These are phyloP conservation scores for Fusarium hostae DNA, from an alignment of 2,329 filamentous ascomycete genomes.

Conservation along the genomic window DNA sequence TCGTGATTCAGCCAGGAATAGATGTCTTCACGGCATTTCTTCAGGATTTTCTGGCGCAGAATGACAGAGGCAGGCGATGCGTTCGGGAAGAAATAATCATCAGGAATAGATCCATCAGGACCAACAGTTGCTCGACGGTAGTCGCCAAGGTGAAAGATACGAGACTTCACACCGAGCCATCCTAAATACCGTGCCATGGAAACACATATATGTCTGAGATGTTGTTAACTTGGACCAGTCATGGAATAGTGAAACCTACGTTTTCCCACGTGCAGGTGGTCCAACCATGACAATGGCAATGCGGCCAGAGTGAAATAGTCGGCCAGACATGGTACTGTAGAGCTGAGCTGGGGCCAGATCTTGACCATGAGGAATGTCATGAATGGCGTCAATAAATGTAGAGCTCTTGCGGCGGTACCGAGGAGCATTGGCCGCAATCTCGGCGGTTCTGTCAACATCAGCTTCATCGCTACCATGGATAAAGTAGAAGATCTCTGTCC, in stretches of 20 bases:
- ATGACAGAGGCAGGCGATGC: slow-evolving; percentile 93
- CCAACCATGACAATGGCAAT: slow-evolving; percentile 98
- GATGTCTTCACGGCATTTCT: slow-evolving; percentile 97
- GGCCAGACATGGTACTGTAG: slow-evolving; percentile 97
- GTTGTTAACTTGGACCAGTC: slow-evolving; percentile 27
- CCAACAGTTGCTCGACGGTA: slow-evolving; percentile 93
- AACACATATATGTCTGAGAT: slow-evolving; percentile 85
- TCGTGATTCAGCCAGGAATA: slow-evolving; percentile 96
- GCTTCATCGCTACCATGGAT: not conserved
- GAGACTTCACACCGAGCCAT: slow-evolving; percentile 98
- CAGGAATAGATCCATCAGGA: slow-evolving; percentile 83
- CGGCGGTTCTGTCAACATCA: slow-evolving; percentile 74
- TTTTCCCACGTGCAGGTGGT: slow-evolving; percentile 93
- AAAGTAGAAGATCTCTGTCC: not conserved
- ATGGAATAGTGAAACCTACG: slow-evolving; percentile 62
- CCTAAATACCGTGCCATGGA: slow-evolving; percentile 93
- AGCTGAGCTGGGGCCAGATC: slow-evolving; percentile 94
- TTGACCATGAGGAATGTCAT: slow-evolving; percentile 85
- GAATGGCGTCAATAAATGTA: slow-evolving; percentile 96
- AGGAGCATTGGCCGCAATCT: slow-evolving; percentile 90
- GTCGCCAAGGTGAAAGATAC: slow-evolving; percentile 96
- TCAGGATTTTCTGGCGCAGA: slow-evolving; percentile 94
- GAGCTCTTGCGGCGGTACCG: slow-evolving; percentile 92
- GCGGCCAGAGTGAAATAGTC: slow-evolving; percentile 94
- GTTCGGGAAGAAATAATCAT: slow-evolving; percentile 98